Percentiles rank a stretch among this genome's conserved stretches.
Conservation (phyloP, 2,329 filamentous ascomycete genomes). For the Zymoseptoria crescenta region DNA sequence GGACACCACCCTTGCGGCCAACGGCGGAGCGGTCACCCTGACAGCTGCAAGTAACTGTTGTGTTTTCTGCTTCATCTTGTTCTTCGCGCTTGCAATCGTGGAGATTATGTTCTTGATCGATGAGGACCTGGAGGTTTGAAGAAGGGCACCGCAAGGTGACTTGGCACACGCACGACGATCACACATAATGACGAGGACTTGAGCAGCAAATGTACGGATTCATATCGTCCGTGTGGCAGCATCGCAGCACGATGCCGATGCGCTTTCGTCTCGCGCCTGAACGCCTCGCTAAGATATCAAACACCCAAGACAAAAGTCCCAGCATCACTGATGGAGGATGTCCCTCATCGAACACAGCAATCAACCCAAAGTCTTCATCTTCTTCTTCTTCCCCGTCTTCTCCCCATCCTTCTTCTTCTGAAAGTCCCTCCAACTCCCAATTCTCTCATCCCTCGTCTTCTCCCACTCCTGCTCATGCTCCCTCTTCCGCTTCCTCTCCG, state of each 20-base stretch:
- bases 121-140: neutral
- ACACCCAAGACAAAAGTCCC: neutral
- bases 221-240: neutral
- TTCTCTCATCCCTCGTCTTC: conserved; percentile 79
- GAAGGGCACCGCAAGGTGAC: neutral
- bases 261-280: neutral
- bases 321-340: neutral
- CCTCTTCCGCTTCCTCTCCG: conserved; percentile 53
- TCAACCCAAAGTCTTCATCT: conserved; percentile 47
- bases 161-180: neutral
- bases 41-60: neutral
- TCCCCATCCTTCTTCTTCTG: conserved; percentile 51
- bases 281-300: neutral
- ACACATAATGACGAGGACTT: neutral
- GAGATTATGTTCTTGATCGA: neutral
- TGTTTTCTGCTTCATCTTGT: neutral
- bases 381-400: conserved; percentile 44
- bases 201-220: neutral
- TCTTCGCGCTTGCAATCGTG: neutral
- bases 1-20: neutral
- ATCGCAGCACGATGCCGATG: neutral
- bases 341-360: neutral
- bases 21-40: neutral
- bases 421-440: conserved; percentile 89
- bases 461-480: conserved; percentile 96